Evolutionary conservation across 176 grass and related monocot genomes (phyloP).

Genomic region (Poa annua): DNA sequence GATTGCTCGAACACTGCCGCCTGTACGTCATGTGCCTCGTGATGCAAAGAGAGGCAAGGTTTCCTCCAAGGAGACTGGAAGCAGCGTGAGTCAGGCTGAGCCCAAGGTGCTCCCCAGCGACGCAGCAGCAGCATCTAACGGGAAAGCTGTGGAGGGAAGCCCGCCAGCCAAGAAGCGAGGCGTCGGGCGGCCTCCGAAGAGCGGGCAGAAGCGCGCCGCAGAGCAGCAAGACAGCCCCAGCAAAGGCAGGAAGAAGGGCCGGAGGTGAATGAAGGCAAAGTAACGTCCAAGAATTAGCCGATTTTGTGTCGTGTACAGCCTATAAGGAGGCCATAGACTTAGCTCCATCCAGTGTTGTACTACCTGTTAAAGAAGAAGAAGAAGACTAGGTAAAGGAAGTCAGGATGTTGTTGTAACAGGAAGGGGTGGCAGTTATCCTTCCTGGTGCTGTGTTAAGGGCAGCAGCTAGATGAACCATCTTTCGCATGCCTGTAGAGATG

Average conservation of each 20-base stretch:
- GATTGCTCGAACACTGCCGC: conserved; percentile 24
- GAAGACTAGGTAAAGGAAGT: conserved; percentile 19
- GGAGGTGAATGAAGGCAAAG: conserved; percentile 48
- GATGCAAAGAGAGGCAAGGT: conserved; percentile 48
- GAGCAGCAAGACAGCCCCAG: conserved; percentile 41
- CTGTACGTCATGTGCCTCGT: conserved; percentile 36
- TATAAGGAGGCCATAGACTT: conserved; percentile 29
- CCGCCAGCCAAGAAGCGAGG: conserved; percentile 51
- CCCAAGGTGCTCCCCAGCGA: conserved; percentile 24
- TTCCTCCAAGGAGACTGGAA: conserved; percentile 25
- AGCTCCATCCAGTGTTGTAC: conserved; percentile 27
- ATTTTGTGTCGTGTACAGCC: conserved; percentile 17
- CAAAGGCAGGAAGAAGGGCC: conserved; percentile 48
- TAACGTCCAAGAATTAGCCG: not conserved
- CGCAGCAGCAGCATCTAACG: not conserved
- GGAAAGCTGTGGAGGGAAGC: conserved; percentile 9
- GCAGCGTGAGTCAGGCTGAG: conserved; percentile 25
- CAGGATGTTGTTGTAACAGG: conserved; percentile 43
- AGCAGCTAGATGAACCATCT: conserved; percentile 24
- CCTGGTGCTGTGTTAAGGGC: conserved; percentile 31
- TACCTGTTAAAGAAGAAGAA: conserved; percentile 33
- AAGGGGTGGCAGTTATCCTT: conserved; percentile 33
- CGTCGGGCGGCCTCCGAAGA: conserved; percentile 54
- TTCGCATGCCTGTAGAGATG: conserved; percentile 38
- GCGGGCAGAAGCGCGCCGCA: conserved; percentile 42